These are phyloP conservation scores for Aphanomyces euteiches DNA, from an alignment of 352 stramenopile species.

Conservation along the genomic window DNA sequence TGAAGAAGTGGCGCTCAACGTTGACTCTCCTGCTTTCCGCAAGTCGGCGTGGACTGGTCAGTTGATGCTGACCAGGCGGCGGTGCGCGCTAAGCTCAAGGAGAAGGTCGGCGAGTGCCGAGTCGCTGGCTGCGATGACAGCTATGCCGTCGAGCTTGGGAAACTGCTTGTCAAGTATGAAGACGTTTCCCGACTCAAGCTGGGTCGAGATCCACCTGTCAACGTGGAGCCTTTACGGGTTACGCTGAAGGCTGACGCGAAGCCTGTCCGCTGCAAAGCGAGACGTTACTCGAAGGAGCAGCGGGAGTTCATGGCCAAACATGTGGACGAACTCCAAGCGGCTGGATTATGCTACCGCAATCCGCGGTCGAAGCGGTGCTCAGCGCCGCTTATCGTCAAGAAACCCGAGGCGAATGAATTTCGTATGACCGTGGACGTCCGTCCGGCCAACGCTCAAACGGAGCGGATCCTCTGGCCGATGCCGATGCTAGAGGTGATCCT, in stretches of 20 bases:
- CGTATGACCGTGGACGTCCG: conserved; percentile 31
- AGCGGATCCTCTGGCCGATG: conserved; percentile 30
- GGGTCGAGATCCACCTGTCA: conserved; percentile 29
- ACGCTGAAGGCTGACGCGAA: conserved; percentile 28
- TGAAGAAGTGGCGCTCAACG: conserved; percentile 2
- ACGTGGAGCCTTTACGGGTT: conserved; percentile 28
- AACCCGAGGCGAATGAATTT: conserved; percentile 27
- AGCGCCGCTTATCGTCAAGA: conserved; percentile 31
- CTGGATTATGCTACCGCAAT: conserved; percentile 29
- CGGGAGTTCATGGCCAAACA: conserved; percentile 27
- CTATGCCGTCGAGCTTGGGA: background rate
- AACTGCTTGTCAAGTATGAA: background rate
- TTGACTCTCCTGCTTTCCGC: background rate
- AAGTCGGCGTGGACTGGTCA: background rate
- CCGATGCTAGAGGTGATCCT: conserved; percentile 29
- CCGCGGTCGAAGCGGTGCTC: conserved; percentile 26
- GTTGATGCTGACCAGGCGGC: background rate
- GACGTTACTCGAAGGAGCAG: conserved; percentile 24
- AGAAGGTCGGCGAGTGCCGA: conserved; percentile 11
- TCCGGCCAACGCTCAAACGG: conserved; percentile 30
- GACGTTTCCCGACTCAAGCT: conserved; percentile 27
- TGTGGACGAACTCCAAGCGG: conserved; percentile 20
- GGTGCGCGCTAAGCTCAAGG: conserved; percentile 4
- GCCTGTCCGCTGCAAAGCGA: conserved; percentile 25
- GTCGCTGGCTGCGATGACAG: background rate